Evolutionary conservation across 345 rosid genomes (phyloP), one percentile per base, ranked within the genome.

Genomic region (Citrus maxima): DNA sequence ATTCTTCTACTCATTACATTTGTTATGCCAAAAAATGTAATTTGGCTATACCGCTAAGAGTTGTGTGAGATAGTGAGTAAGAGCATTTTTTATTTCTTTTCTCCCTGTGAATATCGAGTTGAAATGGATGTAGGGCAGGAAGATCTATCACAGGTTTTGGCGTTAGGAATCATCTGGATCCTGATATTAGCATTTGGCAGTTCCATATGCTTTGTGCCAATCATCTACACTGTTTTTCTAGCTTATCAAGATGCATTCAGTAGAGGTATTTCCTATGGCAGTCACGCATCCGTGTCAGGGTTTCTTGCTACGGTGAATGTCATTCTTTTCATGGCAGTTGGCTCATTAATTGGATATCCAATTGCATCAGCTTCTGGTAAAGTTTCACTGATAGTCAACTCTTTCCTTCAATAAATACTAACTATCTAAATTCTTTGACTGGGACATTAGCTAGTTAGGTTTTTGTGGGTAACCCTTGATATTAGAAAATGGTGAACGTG

Each of bases 111-210:
- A 86, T 88, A 89, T 92, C 84, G 87, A 91, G 84, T 56, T 89
- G 89, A 79, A 74, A 79, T 93, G 92, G 85, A 83, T 93, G 90
- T 95, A 93, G 97, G 98, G 97, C 99, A 95, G 98, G 93, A 82
- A 84, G 99, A 95, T 88, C 76, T 87, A 80, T 93, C 99, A n/a
- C 99, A 92, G 89, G 97, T 83, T 69, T 82, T 90, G 10, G 85
- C 90, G 14, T 84, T 96, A 80, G 99, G 93, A 59, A 88, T 95
- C 87, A 89, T 96, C 82, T 96, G 99, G 99, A 77, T 87, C 73
- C 68, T 93, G 71, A 92, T 96, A 82, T 87, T 92, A 78, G 88
- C 88, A 28, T 69, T 96, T 80, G 99, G 98, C 71, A 80, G 86
- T 76, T 88, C 86, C 9, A 89, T 86, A 12, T 89, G 89, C 35